Base-by-base conservation (phyloP, 23 red algal genomes). In the Gracilariopsis chorda region DNA sequence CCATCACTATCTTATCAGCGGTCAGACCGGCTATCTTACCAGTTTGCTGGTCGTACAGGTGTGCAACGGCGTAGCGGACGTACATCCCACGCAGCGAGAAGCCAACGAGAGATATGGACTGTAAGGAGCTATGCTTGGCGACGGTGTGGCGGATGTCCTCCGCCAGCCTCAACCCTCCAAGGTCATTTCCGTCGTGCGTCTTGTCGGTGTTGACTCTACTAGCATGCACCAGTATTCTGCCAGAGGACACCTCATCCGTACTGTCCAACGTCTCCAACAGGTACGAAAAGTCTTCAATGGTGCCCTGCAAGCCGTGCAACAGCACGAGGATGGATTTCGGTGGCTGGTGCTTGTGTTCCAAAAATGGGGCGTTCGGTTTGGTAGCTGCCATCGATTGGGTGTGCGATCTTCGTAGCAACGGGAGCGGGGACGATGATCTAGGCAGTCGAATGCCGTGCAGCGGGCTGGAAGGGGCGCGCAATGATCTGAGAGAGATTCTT, bases 61-160 rank as follows among this genome's bases (percentile, higher is more conserved):
- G 28, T 14, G 84, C 92, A 8, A 59, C 84, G 10, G 82, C 92
- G 52, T 95, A 88, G 20, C 92, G 83, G 30, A 80, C 92, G 34
- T 94, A 94, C 52, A 94, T 44, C 23, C 83, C 83, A 52, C 92
- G 83, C 36, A 95, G 61, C 39, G 61, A 78, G 42, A 95, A 95
- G 51, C 92, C 92, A 25, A 95, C 60, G 27, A 95, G 30, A 30
- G 83, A 89, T n/a, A 95, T 46, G 47, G 42, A 28, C n/a, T 39
- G 42, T 36, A 95, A 59, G 51, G 74, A 72, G 9, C 43, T 20
- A 46, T 86, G 69, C 0, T 14, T 12, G 17, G 35, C 39, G 0
- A 82, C 84, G 4, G 83, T 42, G 23, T 30, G 21, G 68, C 90
- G 69, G 35, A 95, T 69, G 32, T 95, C 92, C 21, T 87, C 86